phyloP scores from a whole-genome alignment of 768 basidiomycete genomes.

The Boletales sp. region DNA sequence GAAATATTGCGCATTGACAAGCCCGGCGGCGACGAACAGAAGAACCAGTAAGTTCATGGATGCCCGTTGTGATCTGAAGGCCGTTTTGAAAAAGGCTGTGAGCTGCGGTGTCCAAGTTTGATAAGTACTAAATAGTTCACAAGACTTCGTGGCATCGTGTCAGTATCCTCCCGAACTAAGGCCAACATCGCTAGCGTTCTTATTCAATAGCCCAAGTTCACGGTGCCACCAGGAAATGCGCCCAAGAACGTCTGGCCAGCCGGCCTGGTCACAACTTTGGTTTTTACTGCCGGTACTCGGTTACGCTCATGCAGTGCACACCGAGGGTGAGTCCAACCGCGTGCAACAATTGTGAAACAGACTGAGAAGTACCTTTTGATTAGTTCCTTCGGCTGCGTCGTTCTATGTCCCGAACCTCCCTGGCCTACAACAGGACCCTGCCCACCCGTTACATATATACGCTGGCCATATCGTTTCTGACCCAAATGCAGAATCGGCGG shows the following conservation, averaged over 20 bases:
- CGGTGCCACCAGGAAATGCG: constrained; percentile 2
- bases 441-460: constrained; percentile 72
- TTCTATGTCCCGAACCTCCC: constrained; percentile 81
- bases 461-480: constrained; percentile 85
- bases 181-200: neutral
- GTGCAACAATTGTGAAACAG: neutral
- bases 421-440: constrained; percentile 67
- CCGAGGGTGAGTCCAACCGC: constrained; percentile 35
- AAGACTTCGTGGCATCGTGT: no score
- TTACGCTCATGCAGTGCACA: constrained; percentile 28
- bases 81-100: neutral
- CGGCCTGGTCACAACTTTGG: constrained; percentile 13
- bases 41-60: constrained; percentile 50
- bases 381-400: constrained; percentile 76
- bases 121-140: neutral
- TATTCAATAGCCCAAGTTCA: neutral
- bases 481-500: constrained; percentile 49
- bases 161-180: neutral
- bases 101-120: neutral
- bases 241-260: constrained; percentile 1
- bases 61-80: neutral
- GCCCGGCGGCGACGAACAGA: constrained; percentile 17
- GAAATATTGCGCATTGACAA: constrained; percentile 65
- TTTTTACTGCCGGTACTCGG: constrained; percentile 13
- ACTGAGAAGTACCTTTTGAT: neutral